Evolutionary conservation across 2,329 filamentous ascomycete species (phyloP).

Genomic region (Dothidotthia symphoricarpi): DNA sequence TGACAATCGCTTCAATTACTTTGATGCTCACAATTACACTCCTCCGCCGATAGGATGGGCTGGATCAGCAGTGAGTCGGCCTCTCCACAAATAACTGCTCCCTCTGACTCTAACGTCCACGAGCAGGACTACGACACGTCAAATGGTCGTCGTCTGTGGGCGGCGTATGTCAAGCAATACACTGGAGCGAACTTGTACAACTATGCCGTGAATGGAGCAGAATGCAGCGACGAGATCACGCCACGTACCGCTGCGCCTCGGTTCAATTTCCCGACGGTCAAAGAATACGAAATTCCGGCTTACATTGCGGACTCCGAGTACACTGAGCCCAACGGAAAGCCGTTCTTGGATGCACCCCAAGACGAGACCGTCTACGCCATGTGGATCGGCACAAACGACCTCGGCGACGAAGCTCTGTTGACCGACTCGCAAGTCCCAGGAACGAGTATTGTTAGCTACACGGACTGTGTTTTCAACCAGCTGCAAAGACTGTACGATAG

Average conservation of each 20-base stretch:
- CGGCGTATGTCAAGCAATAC: slow-evolving; percentile 62
- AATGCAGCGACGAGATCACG: slow-evolving; percentile 68
- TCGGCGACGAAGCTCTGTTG: slow-evolving; percentile 65
- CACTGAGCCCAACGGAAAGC: slow-evolving; percentile 36
- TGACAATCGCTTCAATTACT: slow-evolving; percentile 65
- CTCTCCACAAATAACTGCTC: too few relatives aligned
- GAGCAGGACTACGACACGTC: slow-evolving; percentile 52
- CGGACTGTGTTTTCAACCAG: slow-evolving; percentile 65
- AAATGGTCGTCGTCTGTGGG: slow-evolving; percentile 67
- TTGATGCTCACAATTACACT: slow-evolving; percentile 54
- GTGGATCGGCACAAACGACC: slow-evolving; percentile 81
- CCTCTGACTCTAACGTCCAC: too few relatives aligned
- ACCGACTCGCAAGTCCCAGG: slow-evolving; percentile 60
- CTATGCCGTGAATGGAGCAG: slow-evolving; percentile 71
- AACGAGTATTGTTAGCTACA: slow-evolving; percentile 63
- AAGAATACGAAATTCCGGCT: slow-evolving; percentile 48
- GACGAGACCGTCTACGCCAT: slow-evolving; percentile 69
- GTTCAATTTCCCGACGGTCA: slow-evolving; percentile 57
- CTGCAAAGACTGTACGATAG: slow-evolving; percentile 63
- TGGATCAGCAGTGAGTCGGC: too few relatives aligned
- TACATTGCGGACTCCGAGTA: slow-evolving; percentile 47
- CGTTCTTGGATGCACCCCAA: slow-evolving; percentile 47
- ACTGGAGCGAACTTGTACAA: slow-evolving; percentile 58
- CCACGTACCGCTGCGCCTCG: slow-evolving; percentile 56
- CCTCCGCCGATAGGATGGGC: slow-evolving; percentile 63